phyloP scores from a whole-genome alignment of 2,329 filamentous ascomycete genomes.

The Gliomastix tumulicola region DNA sequence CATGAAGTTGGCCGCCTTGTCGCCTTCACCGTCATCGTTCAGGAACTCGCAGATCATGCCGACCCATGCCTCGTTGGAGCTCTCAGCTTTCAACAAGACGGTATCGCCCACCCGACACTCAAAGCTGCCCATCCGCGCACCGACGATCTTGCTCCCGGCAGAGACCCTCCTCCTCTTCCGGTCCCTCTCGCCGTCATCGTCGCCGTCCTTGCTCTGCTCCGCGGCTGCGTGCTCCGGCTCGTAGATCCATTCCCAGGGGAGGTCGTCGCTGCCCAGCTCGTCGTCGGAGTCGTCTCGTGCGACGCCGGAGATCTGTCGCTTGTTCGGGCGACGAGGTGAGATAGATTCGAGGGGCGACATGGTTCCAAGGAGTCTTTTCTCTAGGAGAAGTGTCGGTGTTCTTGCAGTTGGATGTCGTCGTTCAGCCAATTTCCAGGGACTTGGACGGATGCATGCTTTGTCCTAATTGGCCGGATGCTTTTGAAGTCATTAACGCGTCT shows the following conservation, averaged over 20 bases:
- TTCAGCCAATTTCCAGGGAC: no score
- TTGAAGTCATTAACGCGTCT: conserved; percentile 6
- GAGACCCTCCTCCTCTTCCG: conserved; percentile 25
- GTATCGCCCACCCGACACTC: conserved; percentile 76
- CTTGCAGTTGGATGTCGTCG: no score
- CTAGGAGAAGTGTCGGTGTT: no score
- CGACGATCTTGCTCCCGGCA: conserved; percentile 54
- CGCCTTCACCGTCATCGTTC: conserved; percentile 49
- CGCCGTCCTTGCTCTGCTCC: conserved; percentile 9
- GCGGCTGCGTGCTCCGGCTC: conserved; percentile 19
- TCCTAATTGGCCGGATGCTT: background rate
- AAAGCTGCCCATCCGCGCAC: conserved; percentile 76
- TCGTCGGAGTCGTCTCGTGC: conserved; percentile 79
- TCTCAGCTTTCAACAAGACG: conserved; percentile 82
- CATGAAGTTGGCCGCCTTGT: conserved; percentile 74
- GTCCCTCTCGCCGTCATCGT: conserved; percentile 16
- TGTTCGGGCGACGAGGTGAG: no score
- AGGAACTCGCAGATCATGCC: conserved; percentile 81
- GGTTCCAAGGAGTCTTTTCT: no score
- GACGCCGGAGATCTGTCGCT: conserved; percentile 36
- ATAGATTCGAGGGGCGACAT: no score
- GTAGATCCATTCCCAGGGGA: conserved; percentile 78
- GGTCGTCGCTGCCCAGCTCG: conserved; percentile 68
- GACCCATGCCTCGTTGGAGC: conserved; percentile 83
- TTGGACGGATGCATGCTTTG: background rate